Percentiles rank a stretch among this genome's conserved stretches.
Evolutionary conservation across 2,329 filamentous ascomycete species (phyloP).

Genomic region (Verticillium klebahnii): DNA sequence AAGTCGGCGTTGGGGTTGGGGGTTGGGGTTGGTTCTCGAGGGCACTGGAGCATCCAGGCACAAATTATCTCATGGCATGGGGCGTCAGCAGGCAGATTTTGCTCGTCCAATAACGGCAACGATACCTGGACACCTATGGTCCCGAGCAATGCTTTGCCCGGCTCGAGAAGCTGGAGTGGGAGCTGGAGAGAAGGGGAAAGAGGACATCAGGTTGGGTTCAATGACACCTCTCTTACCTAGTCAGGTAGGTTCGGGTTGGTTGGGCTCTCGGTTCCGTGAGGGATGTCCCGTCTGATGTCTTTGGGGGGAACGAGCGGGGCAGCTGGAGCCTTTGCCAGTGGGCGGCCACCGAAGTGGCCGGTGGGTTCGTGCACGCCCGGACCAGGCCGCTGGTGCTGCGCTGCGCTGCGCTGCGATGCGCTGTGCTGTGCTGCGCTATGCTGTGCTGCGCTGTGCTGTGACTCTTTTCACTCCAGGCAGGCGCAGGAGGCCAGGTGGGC

Average conservation of each 20-base stretch:
- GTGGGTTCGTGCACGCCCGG: not conserved
- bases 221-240: not conserved
- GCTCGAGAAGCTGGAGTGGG: not conserved
- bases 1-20: not conserved
- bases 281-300: not conserved
- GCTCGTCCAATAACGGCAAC: not conserved
- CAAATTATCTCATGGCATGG: not conserved
- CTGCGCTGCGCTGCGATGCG: too few species aligned
- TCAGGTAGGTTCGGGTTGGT: not conserved
- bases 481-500: not conserved
- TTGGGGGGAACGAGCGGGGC: not conserved
- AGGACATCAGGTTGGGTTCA: not conserved
- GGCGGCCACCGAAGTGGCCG: not conserved
- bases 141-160: not conserved
- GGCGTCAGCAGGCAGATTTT: not conserved
- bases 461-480: not conserved
- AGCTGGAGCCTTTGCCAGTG: not conserved
- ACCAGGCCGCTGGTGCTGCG: not conserved
- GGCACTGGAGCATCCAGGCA: not conserved
- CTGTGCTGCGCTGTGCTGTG: not conserved
- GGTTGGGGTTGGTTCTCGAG: not conserved
- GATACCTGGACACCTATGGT: not conserved
- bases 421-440: too few species aligned
- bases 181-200: not conserved
- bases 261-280: not conserved